phyloP scores from a whole-genome alignment of 805 yeast species.

The Candida multigemmis region DNA sequence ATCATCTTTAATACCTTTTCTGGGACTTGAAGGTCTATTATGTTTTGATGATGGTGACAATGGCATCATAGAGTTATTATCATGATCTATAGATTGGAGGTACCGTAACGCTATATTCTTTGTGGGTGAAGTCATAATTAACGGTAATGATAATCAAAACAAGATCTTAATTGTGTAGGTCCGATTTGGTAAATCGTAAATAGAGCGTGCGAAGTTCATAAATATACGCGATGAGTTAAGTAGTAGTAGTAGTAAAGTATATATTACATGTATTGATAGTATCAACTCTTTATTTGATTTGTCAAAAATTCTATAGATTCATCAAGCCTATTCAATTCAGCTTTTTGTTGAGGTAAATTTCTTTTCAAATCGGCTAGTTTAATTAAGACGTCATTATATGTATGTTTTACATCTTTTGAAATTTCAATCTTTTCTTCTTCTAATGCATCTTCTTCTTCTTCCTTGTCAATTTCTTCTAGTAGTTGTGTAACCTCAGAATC shows the following conservation, averaged over 20 bases:
- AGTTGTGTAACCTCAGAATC: constrained; percentile 21
- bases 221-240: too few relatives aligned
- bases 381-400: constrained; percentile 17
- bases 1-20: constrained; percentile 16
- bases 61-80: constrained; percentile 17
- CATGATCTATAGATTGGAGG: constrained; percentile 22
- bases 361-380: constrained; percentile 24
- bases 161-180: not conserved
- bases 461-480: constrained; percentile 10
- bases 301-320: constrained; percentile 20
- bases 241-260: too few relatives aligned
- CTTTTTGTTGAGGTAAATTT: constrained; percentile 24
- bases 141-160: not conserved
- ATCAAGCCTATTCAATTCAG: constrained; percentile 23
- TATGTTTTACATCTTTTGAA: constrained; percentile 8
- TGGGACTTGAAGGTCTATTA: constrained; percentile 10
- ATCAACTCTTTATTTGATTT: constrained; percentile 7
- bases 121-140: constrained; percentile 11
- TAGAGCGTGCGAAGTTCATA: too few relatives aligned
- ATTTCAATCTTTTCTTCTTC: constrained; percentile 2
- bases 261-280: not conserved
- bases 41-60: constrained; percentile 18
- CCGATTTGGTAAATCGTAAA: not conserved
- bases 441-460: constrained; percentile 6
- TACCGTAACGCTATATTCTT: constrained; percentile 22